Evolutionary conservation across 495 filamentous ascomycete species (phyloP).

Genomic region (Penicillium goetzii): DNA sequence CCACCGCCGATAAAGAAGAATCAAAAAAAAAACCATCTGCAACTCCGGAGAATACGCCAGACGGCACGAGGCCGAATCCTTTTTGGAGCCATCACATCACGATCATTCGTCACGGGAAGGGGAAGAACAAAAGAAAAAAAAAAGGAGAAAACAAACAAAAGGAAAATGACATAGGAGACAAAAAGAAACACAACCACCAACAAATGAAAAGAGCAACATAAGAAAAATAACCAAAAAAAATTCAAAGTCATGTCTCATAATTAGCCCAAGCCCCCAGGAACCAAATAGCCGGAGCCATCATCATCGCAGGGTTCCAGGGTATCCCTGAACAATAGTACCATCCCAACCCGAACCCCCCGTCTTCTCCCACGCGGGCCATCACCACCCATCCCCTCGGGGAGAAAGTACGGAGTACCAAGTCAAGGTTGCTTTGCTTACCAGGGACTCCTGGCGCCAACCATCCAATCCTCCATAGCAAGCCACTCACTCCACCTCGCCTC

Average conservation of each 20-base stretch:
- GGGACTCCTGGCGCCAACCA: slow-evolving; percentile 72
- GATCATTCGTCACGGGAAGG: slow-evolving; percentile 1
- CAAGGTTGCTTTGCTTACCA: slow-evolving; percentile 29
- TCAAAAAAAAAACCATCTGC: slow-evolving; percentile 5
- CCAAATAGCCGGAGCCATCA: background rate
- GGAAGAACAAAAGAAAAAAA: slow-evolving; percentile 7
- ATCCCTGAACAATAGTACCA: background rate
- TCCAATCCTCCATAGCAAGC: slow-evolving; percentile 97
- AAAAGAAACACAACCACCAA: background rate
- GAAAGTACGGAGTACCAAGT: background rate
- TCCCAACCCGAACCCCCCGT: too few relatives aligned
- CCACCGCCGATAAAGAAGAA: slow-evolving; percentile 4
- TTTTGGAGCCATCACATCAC: slow-evolving; percentile 9
- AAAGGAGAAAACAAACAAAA: background rate
- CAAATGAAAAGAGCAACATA: slow-evolving; percentile 18
- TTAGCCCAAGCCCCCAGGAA: background rate
- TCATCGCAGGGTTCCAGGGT: background rate
- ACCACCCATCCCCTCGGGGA: background rate
- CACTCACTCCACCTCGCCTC: slow-evolving; percentile 84
- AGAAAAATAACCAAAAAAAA: slow-evolving; percentile 25
- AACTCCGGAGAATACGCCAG: slow-evolving; percentile 22
- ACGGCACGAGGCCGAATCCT: slow-evolving; percentile 15
- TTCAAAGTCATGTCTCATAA: slow-evolving; percentile 33
- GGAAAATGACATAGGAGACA: slow-evolving; percentile 8
- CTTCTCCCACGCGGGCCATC: background rate